A percentile compares a stretch with the other conserved stretches of the same genome.
These are phyloP conservation scores for Cephalotrichum gorgonifer DNA, from an alignment of 2,329 filamentous ascomycete species.

Conservation along the genomic window DNA sequence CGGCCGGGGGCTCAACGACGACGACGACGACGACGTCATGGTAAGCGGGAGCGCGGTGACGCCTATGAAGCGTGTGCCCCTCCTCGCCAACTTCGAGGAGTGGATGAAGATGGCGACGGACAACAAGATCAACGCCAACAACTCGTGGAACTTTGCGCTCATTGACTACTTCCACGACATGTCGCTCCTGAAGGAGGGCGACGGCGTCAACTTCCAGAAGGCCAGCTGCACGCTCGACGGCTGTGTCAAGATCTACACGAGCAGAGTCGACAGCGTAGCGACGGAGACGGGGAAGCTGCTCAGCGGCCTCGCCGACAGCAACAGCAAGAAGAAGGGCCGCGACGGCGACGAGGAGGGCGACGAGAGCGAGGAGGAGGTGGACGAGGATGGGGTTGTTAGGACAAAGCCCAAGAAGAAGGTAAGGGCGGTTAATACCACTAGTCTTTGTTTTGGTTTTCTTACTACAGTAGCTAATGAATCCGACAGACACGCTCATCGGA, in stretches of 20 bases:
- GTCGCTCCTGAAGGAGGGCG: conserved; percentile 90
- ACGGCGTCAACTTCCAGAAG: conserved; percentile 97
- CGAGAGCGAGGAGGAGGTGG: conserved; percentile 51
- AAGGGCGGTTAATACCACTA: conserved; percentile 16
- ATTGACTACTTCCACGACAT: conserved; percentile 99
- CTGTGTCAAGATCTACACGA: conserved; percentile 98
- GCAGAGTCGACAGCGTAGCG: conserved; percentile 93
- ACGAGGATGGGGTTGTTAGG: conserved; percentile 47
- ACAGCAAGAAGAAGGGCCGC: conserved; percentile 60
- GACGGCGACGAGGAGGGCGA: conserved; percentile 58
- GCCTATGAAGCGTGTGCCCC: conserved; percentile 90
- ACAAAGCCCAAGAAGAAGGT: conserved; percentile 70
- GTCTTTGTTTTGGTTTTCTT: not conserved
- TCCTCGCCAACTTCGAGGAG: conserved; percentile 96
- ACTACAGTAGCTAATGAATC: conserved; percentile 34
- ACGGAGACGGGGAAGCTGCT: conserved; percentile 93
- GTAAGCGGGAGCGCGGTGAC: conserved; percentile 72
- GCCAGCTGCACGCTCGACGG: conserved; percentile 95
- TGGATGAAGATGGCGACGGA: conserved; percentile 99
- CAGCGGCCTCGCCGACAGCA: conserved; percentile 84
- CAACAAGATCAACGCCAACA: conserved; percentile 96
- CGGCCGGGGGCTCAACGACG: conserved; percentile 27
- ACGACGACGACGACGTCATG: conserved; percentile 50
- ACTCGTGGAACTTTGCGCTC: conserved; percentile 99
- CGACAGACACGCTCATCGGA: conserved; percentile 57